These are phyloP conservation scores for Hypoxylon fragiforme DNA, from an alignment of 495 filamentous ascomycete genomes.

Conservation along the genomic window DNA sequence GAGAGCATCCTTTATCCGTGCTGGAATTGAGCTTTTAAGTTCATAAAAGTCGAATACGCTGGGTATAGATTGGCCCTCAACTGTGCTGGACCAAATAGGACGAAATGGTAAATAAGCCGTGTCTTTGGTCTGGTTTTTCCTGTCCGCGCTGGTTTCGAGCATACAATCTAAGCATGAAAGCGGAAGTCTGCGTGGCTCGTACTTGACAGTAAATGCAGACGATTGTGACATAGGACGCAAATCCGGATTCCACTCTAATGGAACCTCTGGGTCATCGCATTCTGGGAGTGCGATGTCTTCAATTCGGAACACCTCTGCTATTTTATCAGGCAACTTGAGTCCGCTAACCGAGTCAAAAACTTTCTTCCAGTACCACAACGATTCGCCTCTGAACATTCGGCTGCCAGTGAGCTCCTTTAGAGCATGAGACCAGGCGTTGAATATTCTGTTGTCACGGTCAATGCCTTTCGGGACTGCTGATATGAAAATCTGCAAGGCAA, in stretches of 20 bases:
- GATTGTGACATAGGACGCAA: neutral
- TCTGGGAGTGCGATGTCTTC: neutral
- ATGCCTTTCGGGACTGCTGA: neutral
- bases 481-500: slow-evolving; percentile 23
- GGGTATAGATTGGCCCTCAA: neutral
- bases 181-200: neutral
- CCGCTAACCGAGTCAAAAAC: neutral
- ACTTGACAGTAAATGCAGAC: neutral
- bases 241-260: slow-evolving; percentile 29
- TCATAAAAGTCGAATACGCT: neutral
- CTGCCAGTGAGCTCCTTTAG: slow-evolving; percentile 9
- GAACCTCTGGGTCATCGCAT: neutral
- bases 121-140: neutral
- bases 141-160: neutral
- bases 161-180: slow-evolving; percentile 12
- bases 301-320: slow-evolving; percentile 3
- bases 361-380: slow-evolving; percentile 25
- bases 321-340: neutral
- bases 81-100: neutral
- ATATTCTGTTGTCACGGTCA: neutral
- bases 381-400: slow-evolving; percentile 12
- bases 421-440: slow-evolving; percentile 24
- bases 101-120: neutral
- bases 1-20: neutral
- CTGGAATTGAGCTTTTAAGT: neutral